Conservation (phyloP, 495 filamentous ascomycete genomes). For the Neurospora sp. region DNA sequence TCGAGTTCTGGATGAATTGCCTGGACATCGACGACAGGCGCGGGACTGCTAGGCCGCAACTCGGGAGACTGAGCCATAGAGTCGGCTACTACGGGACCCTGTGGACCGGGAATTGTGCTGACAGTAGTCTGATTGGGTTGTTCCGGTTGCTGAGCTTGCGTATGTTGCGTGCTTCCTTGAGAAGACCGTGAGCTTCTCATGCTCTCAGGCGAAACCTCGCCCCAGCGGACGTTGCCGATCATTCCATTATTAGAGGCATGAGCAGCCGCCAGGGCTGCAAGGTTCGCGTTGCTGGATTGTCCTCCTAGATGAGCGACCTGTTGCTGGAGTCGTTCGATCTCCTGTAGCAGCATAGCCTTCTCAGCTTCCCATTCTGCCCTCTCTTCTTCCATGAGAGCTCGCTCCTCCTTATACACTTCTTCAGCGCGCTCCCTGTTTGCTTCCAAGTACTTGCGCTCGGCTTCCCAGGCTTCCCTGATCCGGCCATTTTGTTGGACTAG, state of each 20-base stretch:
- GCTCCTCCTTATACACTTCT: constrained; percentile 36
- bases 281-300: constrained; percentile 8
- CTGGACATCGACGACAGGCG: constrained; percentile 33
- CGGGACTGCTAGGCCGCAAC: constrained; percentile 6
- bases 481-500: constrained; percentile 30
- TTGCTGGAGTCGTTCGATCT: constrained; percentile 23
- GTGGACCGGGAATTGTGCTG: not conserved
- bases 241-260: constrained; percentile 6
- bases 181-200: constrained; percentile 19
- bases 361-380: constrained; percentile 30
- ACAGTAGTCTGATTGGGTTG: not conserved
- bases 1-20: constrained; percentile 37
- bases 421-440: constrained; percentile 34
- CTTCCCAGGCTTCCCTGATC: constrained; percentile 34
- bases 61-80: constrained; percentile 8
- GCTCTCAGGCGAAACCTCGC: constrained; percentile 14
- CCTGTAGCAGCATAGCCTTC: constrained; percentile 13
- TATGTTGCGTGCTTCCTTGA: constrained; percentile 7
- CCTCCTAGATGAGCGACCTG: constrained; percentile 16
- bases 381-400: constrained; percentile 34
- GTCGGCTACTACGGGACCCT: constrained; percentile 3
- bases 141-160: not conserved
- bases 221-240: constrained; percentile 17
- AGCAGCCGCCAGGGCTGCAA: constrained; percentile 7
- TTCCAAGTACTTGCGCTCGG: constrained; percentile 34